A percentile compares a stretch with the other conserved stretches of the same genome.
These are phyloP conservation scores for Pseudocercospora musae DNA, from an alignment of 2,329 filamentous ascomycete species.

Conservation along the genomic window DNA sequence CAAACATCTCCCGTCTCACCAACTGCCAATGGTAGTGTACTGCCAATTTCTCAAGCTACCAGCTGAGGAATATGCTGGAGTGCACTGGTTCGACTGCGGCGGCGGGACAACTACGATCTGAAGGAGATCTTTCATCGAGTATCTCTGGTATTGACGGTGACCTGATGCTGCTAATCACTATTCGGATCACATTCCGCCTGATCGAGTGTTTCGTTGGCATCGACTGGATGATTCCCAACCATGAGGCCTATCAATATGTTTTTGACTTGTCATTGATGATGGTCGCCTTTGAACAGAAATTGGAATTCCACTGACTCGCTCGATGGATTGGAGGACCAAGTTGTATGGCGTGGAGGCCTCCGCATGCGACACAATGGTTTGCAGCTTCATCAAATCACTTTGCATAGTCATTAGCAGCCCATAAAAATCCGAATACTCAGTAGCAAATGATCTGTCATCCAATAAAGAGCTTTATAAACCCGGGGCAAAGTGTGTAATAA, in stretches of 20 bases:
- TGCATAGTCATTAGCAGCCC: background rate
- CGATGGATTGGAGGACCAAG: background rate
- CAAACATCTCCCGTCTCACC: background rate
- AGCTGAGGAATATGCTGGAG: background rate
- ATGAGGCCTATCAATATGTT: conserved; percentile 52
- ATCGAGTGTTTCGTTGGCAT: conserved; percentile 53
- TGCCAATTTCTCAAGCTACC: background rate
- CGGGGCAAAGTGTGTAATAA: background rate
- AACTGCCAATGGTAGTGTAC: background rate
- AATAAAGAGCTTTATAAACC: background rate
- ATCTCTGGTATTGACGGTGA: too few relatives aligned
- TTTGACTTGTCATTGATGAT: conserved; percentile 20
- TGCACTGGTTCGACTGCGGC: too few relatives aligned
- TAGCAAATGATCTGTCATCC: background rate
- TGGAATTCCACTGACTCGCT: background rate
- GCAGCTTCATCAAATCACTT: background rate
- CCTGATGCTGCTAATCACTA: conserved; percentile 42
- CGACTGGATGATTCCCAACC: conserved; percentile 46
- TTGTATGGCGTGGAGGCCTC: background rate
- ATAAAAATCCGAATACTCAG: background rate
- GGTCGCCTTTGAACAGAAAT: background rate
- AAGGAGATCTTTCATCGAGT: too few relatives aligned
- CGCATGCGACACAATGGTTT: background rate
- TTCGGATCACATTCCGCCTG: conserved; percentile 60
- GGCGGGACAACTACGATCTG: too few relatives aligned